Evolutionary conservation across 345 rosid species (phyloP), one percentile per base, ranked within the genome.

Genomic region (Gossypium stocksii): DNA sequence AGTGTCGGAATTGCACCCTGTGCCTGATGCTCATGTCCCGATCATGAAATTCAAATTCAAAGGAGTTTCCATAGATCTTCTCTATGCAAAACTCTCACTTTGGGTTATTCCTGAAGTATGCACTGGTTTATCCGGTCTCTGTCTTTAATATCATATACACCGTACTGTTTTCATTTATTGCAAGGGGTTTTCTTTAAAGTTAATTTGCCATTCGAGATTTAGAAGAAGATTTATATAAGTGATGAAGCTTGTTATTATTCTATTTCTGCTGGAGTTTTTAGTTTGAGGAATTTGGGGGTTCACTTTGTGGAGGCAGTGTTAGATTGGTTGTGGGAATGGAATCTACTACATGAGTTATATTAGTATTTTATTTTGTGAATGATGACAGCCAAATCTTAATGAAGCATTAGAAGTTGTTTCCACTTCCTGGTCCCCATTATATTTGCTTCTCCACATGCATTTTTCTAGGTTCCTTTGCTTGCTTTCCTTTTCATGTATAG

Each of bases 21-120:
- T 95, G 61, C 99, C 98, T 75, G 99, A 95, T 84, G 98, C 99
- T 77, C 90, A 93, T 83, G 99, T 95, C 77, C 98, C 98, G 22
- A 89, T 93, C 78, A 86, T 95, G 99, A 81, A 7, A 58, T 95
- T 95, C 78, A 95, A 95, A 76, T 87, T 95, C 79, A 90, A 81
- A 70, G 96, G 97, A 76, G 91, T 95, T 74, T 95, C 98, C 22
- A 91, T 95, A 68, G 98, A 95, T 82, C 95, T 93, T 77, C 98
- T 95, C 22, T 95, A 95, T 82, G 99, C 98, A 57, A 90, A 85
- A 80, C 82, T 95, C 53, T 87, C 99, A 1, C 96, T 93, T 78
- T 91, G 94, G 94, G 90, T 90, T 74, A 85, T 95, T 81, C 99
- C 99, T 62, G 98, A 95, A 86, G 98, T 95, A 87, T 88, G 92